Evolutionary conservation across 202 grass and related monocot genomes (phyloP), one percentile per base, ranked within the genome.

Genomic region (Tripidium arundinaceum): DNA sequence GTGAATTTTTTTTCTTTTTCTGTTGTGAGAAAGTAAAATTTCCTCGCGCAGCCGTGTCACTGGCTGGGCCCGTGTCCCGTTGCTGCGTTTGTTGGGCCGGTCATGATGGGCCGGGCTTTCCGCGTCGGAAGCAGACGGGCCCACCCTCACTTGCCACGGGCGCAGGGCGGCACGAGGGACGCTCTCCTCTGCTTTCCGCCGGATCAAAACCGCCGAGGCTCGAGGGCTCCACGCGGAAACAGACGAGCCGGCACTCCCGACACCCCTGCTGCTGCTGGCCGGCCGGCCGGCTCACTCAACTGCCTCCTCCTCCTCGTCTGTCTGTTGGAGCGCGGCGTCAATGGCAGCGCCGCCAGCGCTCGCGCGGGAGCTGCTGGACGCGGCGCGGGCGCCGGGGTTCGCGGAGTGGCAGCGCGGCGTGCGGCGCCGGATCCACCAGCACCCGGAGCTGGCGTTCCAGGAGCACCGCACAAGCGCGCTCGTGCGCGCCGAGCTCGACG

Each of bases 371-470:
- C 86, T 90, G 34, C 47, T 88, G 34, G 70, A 50, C 55, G 57
- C 62, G 70, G 88, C 90, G 39, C 36, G 79, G 19, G 75, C 27
- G 54, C 21, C 90, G 19, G 84, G 40, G 19, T 87, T 92, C 52
- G 81, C 36, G 6, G 87, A 72, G 68, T 94, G 90, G 92, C 19
- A 93, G 47, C 62, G 66, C 8, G 75, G 81, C 38, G 46, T 81
- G 49, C 84, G 90, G 8, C 88, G 92, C 26, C 77, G 8, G 11
- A 65, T 94, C 81, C 92, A 98, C 80, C 87, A 91, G 85, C 87
- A 88, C 75, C 94, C 94, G 36, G 94, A 98, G 88, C 83, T 94
- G 13, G 89, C 86, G 1, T 94, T 93, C 74, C 78, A 89, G 81
- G 91, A 94, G 78, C 83, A 83, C 66, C 83, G 87, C 63, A 94